A percentile compares a stretch with the other conserved stretches of the same genome.
Evolutionary conservation across 2,329 filamentous ascomycete genomes (phyloP).

Genomic region (Pseudopithomyces chartarum): DNA sequence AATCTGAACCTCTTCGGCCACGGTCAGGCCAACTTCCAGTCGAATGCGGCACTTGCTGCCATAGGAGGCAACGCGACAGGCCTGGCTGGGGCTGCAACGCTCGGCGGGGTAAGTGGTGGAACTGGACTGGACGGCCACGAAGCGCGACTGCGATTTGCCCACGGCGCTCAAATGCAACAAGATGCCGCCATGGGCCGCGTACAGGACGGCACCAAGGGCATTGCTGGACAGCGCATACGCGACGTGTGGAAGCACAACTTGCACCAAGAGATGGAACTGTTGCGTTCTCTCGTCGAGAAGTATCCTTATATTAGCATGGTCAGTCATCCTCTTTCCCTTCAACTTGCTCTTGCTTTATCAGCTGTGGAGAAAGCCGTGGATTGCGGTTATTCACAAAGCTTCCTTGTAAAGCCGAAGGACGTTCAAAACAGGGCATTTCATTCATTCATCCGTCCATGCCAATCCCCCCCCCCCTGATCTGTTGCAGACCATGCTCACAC

Average conservation of each 20-base stretch:
- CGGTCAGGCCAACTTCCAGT: conserved; percentile 45
- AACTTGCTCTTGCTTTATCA: conserved; percentile 12
- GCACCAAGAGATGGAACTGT: conserved; percentile 83
- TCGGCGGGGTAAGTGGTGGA: conserved; percentile 54
- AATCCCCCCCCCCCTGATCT: too few relatives aligned
- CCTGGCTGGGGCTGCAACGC: conserved; percentile 59
- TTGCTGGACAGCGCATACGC: conserved; percentile 75
- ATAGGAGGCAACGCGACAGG: conserved; percentile 59
- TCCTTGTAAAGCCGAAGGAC: conserved; percentile 1
- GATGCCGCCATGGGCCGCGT: conserved; percentile 54
- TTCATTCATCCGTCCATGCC: background rate
- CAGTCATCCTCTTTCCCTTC: conserved; percentile 46
- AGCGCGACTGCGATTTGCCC: conserved; percentile 83
- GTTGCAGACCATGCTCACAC: conserved; percentile 19
- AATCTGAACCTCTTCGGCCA: conserved; percentile 63
- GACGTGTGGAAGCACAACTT: conserved; percentile 96
- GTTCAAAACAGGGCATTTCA: conserved; percentile 12
- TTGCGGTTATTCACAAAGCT: conserved; percentile 2
- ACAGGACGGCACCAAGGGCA: conserved; percentile 61
- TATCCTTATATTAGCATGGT: conserved; percentile 99
- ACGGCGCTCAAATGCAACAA: conserved; percentile 65
- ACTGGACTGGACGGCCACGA: conserved; percentile 85
- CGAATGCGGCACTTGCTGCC: conserved; percentile 62
- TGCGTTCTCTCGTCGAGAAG: conserved; percentile 83
- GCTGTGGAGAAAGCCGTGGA: conserved; percentile 7